phyloP scores from a whole-genome alignment of 2,329 filamentous ascomycete species.

The Coniochaeta sp. region DNA sequence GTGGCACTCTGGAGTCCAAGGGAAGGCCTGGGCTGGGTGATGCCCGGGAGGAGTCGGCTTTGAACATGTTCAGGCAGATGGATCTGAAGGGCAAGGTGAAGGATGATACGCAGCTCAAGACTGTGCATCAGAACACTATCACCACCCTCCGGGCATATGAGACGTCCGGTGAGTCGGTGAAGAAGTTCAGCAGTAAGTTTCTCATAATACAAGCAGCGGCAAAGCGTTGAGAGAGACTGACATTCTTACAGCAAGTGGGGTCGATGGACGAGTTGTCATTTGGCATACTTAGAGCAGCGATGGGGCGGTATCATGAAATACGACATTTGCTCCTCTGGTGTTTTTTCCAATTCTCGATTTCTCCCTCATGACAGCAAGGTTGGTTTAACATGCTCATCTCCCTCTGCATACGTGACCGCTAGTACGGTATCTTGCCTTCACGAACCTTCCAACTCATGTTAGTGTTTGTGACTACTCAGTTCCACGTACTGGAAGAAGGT shows the following conservation, averaged over 20 bases:
- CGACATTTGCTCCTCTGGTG: not conserved
- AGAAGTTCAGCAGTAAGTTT: conserved; percentile 79
- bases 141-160: conserved; percentile 75
- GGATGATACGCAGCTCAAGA: conserved; percentile 91
- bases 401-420: no score
- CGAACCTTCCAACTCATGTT: no score
- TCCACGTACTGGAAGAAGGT: no score
- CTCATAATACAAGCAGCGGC: conserved; percentile 1
- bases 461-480: no score
- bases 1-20: conserved; percentile 74
- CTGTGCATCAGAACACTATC: conserved; percentile 94
- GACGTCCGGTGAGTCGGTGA: conserved; percentile 54
- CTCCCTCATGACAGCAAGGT: no score
- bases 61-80: conserved; percentile 99
- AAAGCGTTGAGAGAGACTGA: conserved; percentile 14
- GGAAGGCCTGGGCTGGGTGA: conserved; percentile 52
- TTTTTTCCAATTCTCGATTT: not conserved
- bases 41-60: conserved; percentile 76
- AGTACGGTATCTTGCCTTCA: no score
- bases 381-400: no score
- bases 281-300: conserved; percentile 53
- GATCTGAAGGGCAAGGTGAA: conserved; percentile 89
- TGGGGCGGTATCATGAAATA: not conserved
- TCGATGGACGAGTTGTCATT: conserved; percentile 75
- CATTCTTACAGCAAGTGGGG: conserved; percentile 58